These are phyloP conservation scores for Macrolepiota fuliginosa DNA, from an alignment of 768 basidiomycete genomes.

Conservation along the genomic window DNA sequence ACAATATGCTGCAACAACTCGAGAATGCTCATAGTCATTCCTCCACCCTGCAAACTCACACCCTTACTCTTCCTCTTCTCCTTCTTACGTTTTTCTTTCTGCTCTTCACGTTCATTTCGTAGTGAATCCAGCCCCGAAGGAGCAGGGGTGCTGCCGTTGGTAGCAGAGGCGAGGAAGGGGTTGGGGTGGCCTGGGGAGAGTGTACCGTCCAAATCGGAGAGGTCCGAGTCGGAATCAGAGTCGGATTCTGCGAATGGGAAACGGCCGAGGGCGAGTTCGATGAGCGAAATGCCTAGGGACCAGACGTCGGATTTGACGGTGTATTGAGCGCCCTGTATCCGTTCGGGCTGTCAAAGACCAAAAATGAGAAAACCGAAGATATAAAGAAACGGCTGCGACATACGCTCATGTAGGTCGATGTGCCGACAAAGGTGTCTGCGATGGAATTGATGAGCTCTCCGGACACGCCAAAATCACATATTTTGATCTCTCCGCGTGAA, in stretches of 20 bases:
- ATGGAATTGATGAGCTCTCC: constrained; percentile 99
- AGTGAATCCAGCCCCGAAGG: not conserved
- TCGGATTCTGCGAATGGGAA: constrained; percentile 95
- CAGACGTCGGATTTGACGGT: constrained; percentile 99
- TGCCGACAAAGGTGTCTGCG: constrained; percentile 98
- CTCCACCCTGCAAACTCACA: constrained; percentile 89
- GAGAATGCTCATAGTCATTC: constrained; percentile 97
- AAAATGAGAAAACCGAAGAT: constrained; percentile 12
- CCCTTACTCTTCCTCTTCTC: constrained; percentile 89
- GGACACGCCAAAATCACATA: constrained; percentile 98
- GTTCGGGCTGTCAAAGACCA: constrained; percentile 72
- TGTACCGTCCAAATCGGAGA: constrained; percentile 76
- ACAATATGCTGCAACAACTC: constrained; percentile 98
- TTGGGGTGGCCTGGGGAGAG: constrained; percentile 70
- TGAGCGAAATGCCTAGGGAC: constrained; percentile 96
- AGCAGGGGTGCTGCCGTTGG: constrained; percentile 34
- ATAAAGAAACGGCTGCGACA: constrained; percentile 29
- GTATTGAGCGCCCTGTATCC: constrained; percentile 97
- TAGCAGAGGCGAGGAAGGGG: constrained; percentile 30
- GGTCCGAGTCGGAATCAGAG: constrained; percentile 42
- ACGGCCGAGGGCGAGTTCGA: constrained; percentile 94
- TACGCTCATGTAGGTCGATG: constrained; percentile 99
- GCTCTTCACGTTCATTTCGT: constrained; percentile 13
- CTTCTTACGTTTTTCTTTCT: constrained; percentile 41
- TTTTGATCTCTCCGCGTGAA: constrained; percentile 94